Base-by-base conservation (phyloP, 768 basidiomycete species). In the Candolleomyces eurysporus region DNA sequence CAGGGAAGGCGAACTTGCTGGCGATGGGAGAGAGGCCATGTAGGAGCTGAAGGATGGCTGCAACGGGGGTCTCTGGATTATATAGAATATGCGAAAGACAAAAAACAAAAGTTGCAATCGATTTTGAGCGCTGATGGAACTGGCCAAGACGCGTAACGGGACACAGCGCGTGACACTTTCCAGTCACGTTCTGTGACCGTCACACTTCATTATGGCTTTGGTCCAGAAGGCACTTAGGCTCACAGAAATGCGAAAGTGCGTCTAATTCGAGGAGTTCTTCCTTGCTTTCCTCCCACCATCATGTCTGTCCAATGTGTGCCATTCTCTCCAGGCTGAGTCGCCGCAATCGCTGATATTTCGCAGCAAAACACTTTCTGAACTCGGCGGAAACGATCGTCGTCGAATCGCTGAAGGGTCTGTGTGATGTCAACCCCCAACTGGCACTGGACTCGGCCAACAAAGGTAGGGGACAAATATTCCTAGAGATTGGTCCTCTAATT, bases 291-390 rank as follows among this genome's bases (percentile, higher is more conserved):
- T 54, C 14, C 68, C 67, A 64, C 64, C 63, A 66, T 50, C 64
- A 78, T 79, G 78, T 76, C 78, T 51, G 65, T 74, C 22, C 76
- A 77, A 66, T 76, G 79, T 76, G 30, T 52, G 72, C 60, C 21
- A 26, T 32, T 22, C 11, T 21, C 26, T 26, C 26, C 32, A 13
- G 6, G n/a, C 42, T 56, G 50, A 52, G 16, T 36, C 48, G 32
- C 17, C 16, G 3, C 16, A 31, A 14, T n/a, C 21, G 11, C 48
- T 40, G 31, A 48, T 51, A 7, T 45, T 50, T 61, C 57, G 30
- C 54, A 78, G 77, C 73, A 61, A 95, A 96, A 68, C 95, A 97
- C 77, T 84, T 97, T 64, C 64, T 91, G 63, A 94, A 95, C 73
- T 70, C 80, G 4, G 80, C 93, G 1, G 75, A 83, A 40, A 78